Conservation (phyloP, 139 green algal genomes). For the Chlamydomonas incerta region DNA sequence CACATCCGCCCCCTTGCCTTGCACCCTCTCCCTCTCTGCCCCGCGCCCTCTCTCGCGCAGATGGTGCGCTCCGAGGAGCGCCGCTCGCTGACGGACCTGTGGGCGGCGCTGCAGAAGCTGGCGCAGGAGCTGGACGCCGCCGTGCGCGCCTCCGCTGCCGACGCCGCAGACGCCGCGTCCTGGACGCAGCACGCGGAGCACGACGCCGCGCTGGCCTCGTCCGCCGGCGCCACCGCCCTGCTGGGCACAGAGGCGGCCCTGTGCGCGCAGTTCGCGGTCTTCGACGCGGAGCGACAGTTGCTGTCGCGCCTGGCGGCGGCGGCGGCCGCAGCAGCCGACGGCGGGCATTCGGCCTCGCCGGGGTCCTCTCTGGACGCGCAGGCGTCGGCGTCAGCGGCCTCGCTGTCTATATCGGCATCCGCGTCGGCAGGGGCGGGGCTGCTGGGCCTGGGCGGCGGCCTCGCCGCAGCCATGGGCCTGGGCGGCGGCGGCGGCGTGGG, state of each 20-base stretch:
- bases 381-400: too few species aligned
- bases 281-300: conserved; percentile 20
- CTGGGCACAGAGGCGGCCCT: conserved; percentile 6
- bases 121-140: background rate
- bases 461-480: background rate
- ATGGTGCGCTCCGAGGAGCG: conserved; percentile 13
- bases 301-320: background rate
- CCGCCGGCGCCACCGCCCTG: conserved; percentile 9
- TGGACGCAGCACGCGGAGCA: background rate
- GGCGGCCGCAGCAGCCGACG: background rate
- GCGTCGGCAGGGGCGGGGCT: too few species aligned
- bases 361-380: background rate
- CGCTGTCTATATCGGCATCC: background rate
- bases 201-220: conserved; percentile 6
- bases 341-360: too few species aligned
- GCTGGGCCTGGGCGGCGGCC: background rate
- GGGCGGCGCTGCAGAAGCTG: background rate
- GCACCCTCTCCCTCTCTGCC: too few species aligned
- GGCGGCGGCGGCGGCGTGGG: conserved; percentile 2
- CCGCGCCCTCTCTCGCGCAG: background rate
- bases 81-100: conserved; percentile 15
- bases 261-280: background rate
- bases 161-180: background rate
- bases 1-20: too few species aligned
- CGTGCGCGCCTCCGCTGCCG: background rate